These are phyloP conservation scores for Aristolochia fimbriata DNA, from an alignment of 164 flowering plant genomes.

Conservation along the genomic window DNA sequence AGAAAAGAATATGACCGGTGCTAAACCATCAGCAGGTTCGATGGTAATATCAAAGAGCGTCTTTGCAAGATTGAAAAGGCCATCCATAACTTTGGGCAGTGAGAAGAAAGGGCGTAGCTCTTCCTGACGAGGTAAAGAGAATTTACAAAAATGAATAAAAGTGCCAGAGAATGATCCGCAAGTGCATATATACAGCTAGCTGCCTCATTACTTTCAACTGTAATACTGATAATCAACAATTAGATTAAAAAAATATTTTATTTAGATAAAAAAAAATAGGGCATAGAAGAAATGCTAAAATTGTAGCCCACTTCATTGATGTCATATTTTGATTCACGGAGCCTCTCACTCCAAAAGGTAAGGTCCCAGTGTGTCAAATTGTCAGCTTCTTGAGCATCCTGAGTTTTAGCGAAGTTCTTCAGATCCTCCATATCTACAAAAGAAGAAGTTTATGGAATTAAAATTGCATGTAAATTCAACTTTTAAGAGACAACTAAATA, in stretches of 20 bases:
- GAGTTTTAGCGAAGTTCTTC: conserved; percentile 47
- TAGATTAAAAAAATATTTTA: no score
- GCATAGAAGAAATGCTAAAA: no score
- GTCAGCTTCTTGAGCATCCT: conserved; percentile 77
- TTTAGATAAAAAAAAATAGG: no score
- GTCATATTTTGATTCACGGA: conserved; percentile 90
- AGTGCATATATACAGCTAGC: background rate
- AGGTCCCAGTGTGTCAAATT: conserved; percentile 81
- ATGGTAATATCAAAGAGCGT: conserved; percentile 68
- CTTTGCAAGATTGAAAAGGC: conserved; percentile 82
- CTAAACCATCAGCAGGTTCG: conserved; percentile 86
- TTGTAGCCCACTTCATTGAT: conserved; percentile 63
- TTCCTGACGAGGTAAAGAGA: conserved; percentile 39
- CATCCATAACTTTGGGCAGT: conserved; percentile 95
- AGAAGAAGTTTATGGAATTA: background rate
- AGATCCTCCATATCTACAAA: conserved; percentile 79
- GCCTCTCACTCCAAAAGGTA: conserved; percentile 95
- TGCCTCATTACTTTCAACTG: no score
- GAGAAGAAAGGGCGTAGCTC: conserved; percentile 92
- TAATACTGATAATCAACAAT: background rate
- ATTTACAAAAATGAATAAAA: background rate
- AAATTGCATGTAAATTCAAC: background rate
- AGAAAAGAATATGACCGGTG: conserved; percentile 50
- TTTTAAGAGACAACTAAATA: background rate
- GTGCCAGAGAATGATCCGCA: background rate